These are phyloP conservation scores for Imleria badia DNA, from an alignment of 768 basidiomycete genomes.

Conservation along the genomic window DNA sequence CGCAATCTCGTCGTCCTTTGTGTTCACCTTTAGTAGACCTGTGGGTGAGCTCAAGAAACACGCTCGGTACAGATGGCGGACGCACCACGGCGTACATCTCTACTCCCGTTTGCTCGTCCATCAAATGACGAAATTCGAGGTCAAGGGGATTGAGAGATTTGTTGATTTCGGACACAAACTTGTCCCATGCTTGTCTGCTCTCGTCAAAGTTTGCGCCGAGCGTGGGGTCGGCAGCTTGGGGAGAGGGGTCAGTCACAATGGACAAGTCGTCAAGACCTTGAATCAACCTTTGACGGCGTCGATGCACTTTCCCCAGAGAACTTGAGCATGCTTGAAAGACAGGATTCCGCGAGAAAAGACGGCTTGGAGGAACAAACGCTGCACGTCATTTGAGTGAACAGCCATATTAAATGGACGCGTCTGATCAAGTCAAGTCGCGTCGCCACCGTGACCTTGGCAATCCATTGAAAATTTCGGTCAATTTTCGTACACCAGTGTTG, in stretches of 20 bases:
- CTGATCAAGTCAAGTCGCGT: conserved; percentile 1
- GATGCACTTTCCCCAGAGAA: conserved; percentile 66
- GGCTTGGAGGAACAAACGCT: conserved; percentile 77
- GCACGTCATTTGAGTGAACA: conserved; percentile 60
- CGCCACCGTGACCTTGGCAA: too few relatives aligned
- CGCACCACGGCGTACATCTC: conserved; percentile 71
- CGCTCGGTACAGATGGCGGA: background rate
- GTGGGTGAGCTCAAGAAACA: background rate
- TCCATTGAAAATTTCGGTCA: too few relatives aligned
- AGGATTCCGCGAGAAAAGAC: conserved; percentile 69
- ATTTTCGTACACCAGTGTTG: too few relatives aligned
- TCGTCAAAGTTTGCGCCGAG: conserved; percentile 46
- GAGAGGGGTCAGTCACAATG: conserved; percentile 1
- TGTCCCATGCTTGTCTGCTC: conserved; percentile 52
- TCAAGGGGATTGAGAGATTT: conserved; percentile 63
- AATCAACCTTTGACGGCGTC: conserved; percentile 63
- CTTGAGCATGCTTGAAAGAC: conserved; percentile 60
- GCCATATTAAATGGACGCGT: conserved; percentile 30
- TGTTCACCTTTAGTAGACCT: conserved; percentile 59
- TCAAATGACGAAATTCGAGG: conserved; percentile 64
- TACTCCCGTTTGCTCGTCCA: conserved; percentile 63
- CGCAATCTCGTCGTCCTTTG: conserved; percentile 76
- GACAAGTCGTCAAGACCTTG: background rate
- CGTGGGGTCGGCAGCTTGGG: conserved; percentile 51
- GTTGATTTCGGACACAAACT: conserved; percentile 62